A percentile compares a stretch with the other conserved stretches of the same genome.
Evolutionary conservation across 495 filamentous ascomycete species (phyloP).

Genomic region (Aspergillus coremiiformis): DNA sequence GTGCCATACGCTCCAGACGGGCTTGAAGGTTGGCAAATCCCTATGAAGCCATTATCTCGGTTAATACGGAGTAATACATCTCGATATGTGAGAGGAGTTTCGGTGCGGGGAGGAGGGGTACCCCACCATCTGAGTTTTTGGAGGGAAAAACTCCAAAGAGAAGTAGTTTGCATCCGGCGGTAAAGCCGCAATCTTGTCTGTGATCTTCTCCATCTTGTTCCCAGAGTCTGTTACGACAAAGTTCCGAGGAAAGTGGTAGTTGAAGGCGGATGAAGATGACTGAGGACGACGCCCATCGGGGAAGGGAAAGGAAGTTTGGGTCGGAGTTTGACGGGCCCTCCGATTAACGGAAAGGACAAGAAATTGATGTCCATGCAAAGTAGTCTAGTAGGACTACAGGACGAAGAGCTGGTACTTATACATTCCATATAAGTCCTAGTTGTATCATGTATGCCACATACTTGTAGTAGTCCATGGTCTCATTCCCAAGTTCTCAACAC

Average conservation of each 20-base stretch:
- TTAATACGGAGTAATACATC: constrained; percentile 16
- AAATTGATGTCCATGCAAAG: neutral
- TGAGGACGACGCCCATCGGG: neutral
- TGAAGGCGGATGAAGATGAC: constrained; percentile 3
- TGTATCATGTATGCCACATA: too few relatives aligned
- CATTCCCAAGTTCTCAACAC: neutral
- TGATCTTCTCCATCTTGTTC: constrained; percentile 75
- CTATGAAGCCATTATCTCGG: constrained; percentile 29
- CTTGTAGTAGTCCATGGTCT: too few relatives aligned
- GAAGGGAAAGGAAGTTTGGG: neutral
- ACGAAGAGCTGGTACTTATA: too few relatives aligned
- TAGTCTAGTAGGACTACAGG: too few relatives aligned
- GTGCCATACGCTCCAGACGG: constrained; percentile 91
- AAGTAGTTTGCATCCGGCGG: constrained; percentile 77
- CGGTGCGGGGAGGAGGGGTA: constrained; percentile 23
- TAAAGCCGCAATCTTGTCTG: constrained; percentile 90
- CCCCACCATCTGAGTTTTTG: constrained; percentile 82
- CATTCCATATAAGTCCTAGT: too few relatives aligned
- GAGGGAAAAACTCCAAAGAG: constrained; percentile 98
- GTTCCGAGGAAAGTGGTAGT: neutral
- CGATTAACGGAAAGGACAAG: constrained; percentile 5
- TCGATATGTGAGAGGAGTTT: neutral
- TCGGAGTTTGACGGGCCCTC: constrained; percentile 2
- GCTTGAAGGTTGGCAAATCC: constrained; percentile 87
- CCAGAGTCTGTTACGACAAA: neutral